Conservation (phyloP, 129 eudicot species). For the Flaveria ramosissima region DNA sequence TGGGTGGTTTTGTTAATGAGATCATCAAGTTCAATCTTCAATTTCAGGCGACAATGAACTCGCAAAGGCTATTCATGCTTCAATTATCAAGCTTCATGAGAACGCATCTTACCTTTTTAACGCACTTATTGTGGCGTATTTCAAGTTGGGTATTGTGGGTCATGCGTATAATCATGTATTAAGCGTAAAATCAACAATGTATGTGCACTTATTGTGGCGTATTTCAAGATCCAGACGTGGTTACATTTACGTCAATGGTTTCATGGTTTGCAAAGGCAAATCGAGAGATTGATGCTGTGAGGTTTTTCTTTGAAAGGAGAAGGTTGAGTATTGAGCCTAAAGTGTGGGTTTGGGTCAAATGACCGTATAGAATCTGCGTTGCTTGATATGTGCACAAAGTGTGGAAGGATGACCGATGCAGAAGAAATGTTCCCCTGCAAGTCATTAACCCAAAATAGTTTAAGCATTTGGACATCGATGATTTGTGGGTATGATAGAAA, state of each 20-base stretch:
- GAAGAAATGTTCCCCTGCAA: slow-evolving; percentile 50
- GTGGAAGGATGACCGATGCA: slow-evolving; percentile 80
- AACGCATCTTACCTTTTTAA: slow-evolving; percentile 41
- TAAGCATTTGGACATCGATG: slow-evolving; percentile 52
- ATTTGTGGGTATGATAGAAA: slow-evolving; percentile 42
- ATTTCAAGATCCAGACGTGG: too few species aligned
- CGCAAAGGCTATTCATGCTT: slow-evolving; percentile 60
- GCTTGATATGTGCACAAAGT: slow-evolving; percentile 84
- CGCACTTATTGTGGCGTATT: slow-evolving; percentile 59
- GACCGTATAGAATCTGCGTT: slow-evolving; percentile 59
- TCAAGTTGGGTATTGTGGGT: slow-evolving; percentile 52
- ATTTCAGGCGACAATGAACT: slow-evolving; percentile 57
- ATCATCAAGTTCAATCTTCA: slow-evolving; percentile 84
- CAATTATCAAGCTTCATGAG: slow-evolving; percentile 57
- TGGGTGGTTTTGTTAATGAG: too few species aligned
- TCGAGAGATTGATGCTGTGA: slow-evolving; percentile 49
- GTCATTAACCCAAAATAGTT: slow-evolving; percentile 31
- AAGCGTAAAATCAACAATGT: too few species aligned
- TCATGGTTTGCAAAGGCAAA: slow-evolving; percentile 66
- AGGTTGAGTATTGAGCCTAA: slow-evolving; percentile 60
- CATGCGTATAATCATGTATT: too few species aligned
- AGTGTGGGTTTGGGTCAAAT: slow-evolving; percentile 55
- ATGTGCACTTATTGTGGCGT: too few species aligned
- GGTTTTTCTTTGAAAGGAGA: slow-evolving; percentile 66
- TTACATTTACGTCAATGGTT: slow-evolving; percentile 59